Evolutionary conservation across 2,329 filamentous ascomycete species (phyloP).

Genomic region (Diaporthe velutina): DNA sequence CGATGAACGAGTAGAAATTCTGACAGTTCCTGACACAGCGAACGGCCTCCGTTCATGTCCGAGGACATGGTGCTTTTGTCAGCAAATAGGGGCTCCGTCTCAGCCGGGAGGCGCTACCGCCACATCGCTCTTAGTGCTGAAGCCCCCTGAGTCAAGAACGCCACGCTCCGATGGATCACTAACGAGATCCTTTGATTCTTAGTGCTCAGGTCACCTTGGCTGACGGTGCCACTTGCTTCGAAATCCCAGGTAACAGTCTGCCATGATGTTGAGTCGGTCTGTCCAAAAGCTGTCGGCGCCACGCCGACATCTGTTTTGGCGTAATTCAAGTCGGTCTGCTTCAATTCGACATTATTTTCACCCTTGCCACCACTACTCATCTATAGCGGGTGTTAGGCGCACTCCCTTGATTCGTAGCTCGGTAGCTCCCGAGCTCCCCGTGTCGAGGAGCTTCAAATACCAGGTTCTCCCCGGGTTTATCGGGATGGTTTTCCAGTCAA

Average conservation of each 20-base stretch:
- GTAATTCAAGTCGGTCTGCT: neutral
- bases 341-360: neutral
- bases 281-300: neutral
- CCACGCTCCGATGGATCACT: neutral
- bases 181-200: neutral
- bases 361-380: neutral
- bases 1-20: neutral
- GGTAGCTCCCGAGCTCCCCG: neutral
- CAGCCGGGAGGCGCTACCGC: neutral
- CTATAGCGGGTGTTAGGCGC: neutral
- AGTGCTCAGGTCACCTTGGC: neutral
- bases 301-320: neutral
- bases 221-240: neutral
- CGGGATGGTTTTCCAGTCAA: neutral
- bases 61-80: neutral
- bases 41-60: neutral
- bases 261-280: neutral
- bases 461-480: neutral
- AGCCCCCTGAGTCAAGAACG: slow-evolving; percentile 8
- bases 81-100: neutral
- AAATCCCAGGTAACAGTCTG: neutral
- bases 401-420: neutral
- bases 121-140: neutral
- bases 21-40: neutral
- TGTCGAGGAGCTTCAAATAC: neutral